phyloP scores from a whole-genome alignment of 2,329 filamentous ascomycete species.

The Colletotrichum phormii region DNA sequence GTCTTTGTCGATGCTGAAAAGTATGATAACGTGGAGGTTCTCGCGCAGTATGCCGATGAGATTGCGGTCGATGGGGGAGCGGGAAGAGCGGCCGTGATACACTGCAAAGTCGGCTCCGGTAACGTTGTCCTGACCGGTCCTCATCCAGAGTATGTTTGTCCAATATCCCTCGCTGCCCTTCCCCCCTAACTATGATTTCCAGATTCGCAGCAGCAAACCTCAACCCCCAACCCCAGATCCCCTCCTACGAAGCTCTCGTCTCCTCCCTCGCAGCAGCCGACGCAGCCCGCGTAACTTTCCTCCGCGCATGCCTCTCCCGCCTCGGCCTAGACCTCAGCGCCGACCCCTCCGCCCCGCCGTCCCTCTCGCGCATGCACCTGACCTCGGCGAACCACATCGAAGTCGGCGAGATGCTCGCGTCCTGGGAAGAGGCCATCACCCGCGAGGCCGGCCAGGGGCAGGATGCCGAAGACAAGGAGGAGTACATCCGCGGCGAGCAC shows the following conservation, averaged over 20 bases:
- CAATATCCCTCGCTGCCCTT: too few species aligned
- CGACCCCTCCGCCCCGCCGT: constrained; percentile 76
- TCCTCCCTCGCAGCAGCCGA: constrained; percentile 77
- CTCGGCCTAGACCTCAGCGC: constrained; percentile 83
- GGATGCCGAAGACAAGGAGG: constrained; percentile 50
- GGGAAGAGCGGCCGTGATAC: constrained; percentile 82
- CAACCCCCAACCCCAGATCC: constrained; percentile 72
- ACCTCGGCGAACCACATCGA: constrained; percentile 75
- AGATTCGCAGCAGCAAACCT: constrained; percentile 89
- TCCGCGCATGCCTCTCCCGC: constrained; percentile 83
- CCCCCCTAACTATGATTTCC: not conserved
- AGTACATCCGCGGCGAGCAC: constrained; percentile 82
- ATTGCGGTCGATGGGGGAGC: constrained; percentile 81
- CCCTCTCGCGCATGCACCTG: constrained; percentile 85
- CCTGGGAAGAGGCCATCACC: constrained; percentile 75
- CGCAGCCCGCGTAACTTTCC: constrained; percentile 75
- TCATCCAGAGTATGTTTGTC: constrained; percentile 80
- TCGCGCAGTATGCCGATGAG: constrained; percentile 83
- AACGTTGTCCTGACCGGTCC: constrained; percentile 84
- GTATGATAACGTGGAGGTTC: constrained; percentile 77
- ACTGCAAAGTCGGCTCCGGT: constrained; percentile 85
- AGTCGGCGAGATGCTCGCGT: constrained; percentile 74
- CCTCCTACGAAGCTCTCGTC: constrained; percentile 77
- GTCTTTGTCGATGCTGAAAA: constrained; percentile 86
- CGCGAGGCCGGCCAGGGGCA: constrained; percentile 60